Evolutionary conservation across 148 eudicot genomes (phyloP), one percentile per base, ranked within the genome.

Genomic region (Arctostaphylos glauca): DNA sequence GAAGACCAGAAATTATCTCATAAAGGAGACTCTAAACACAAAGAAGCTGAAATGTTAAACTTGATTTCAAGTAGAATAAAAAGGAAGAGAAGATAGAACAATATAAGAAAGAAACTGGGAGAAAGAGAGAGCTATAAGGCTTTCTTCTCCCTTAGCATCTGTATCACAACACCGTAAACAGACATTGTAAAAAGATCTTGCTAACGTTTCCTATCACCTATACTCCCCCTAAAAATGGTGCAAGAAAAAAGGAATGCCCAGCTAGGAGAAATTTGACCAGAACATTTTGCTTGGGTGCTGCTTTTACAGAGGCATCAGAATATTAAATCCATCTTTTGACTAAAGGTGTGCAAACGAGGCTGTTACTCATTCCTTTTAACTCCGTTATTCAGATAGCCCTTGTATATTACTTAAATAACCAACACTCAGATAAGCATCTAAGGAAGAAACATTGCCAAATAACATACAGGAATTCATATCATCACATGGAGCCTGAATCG

Each of bases 1-100:
- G 90, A 81, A 91, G 86, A 84, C 93, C 90, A 80, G 92, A 80
- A 67, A 94, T 91, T 85, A 94, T 92, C 86, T 94, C 95, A 78
- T 92, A 91, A 54, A 92, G 76, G 71, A 92, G 86, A 77, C 83
- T 87, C 97, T 90, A 82, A 44, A 71, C 14, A 43, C 43, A 70
- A 59, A 60, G 74, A 46, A 74, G 47, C 55, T 58, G 52, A 73
- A 44, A 47, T 73, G 52, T 72, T 6, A 55, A 38, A 16, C 25
- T 56, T 53, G 4, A n/a, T 78, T 58, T 78, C 49, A 68, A 16
- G 16, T 23, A 43, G 38, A 47, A 3, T n/a, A 16, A 49, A 10
- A n/a, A 78, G 16, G 14, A 41, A 53, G 62, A 53, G 47, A 19
- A 76, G 53, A 50, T 46, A 5, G n/a, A 23, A 50, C 66, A 78